Evolutionary conservation across 2,329 filamentous ascomycete species (phyloP), one percentile per base, ranked within the genome.

Genomic region (Curvularia sp.): DNA sequence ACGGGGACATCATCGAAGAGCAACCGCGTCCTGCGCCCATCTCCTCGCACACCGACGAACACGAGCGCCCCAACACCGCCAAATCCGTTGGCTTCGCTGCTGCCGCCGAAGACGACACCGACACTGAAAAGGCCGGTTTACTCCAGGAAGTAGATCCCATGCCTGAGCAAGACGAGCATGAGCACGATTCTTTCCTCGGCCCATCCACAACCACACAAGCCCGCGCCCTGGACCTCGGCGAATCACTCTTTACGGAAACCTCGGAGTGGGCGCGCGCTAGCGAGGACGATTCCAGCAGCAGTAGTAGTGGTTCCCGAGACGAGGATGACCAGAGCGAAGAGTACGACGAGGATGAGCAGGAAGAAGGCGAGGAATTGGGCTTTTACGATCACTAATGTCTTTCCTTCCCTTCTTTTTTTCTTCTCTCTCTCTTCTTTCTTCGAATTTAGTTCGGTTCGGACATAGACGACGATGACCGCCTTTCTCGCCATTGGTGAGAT

Each of bases 1-100:
- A 84, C 67, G 95, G 95, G 24, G 95, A 97, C 77, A 90, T 98
- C 18, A 77, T 97, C 44, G 88, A 89, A 72, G 80, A 67, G 15
- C 51, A 47, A 1, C 49, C 58, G 0, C 54, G 49, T 9, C n/a
- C 48, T 1, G 20, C 26, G 1, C 31, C 22, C 0, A n/a, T n/a
- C 2, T 20, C 42, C 3, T 39, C 47, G 5, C 60, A 55, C 8
- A 33, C 49, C 0, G 51, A 57, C 4, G 55, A 55, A 5, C 43
- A 55, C 18, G 57, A 61, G 4, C 41, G 57, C 0, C 61, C 58
- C 1, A 52, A 39, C 15, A 55, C 56, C n/a, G 58, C 48, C 18
- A 70, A 70, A 42, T 58, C 51, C 8, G 68, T 66, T 8, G 53
- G 64, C 41, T 64, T 72, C 51, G 65, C 61, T 57, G 62, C 67